Percentiles rank a stretch among this genome's conserved stretches.
phyloP scores from a whole-genome alignment of 441 rosid species.

The Corymbia citriodora region DNA sequence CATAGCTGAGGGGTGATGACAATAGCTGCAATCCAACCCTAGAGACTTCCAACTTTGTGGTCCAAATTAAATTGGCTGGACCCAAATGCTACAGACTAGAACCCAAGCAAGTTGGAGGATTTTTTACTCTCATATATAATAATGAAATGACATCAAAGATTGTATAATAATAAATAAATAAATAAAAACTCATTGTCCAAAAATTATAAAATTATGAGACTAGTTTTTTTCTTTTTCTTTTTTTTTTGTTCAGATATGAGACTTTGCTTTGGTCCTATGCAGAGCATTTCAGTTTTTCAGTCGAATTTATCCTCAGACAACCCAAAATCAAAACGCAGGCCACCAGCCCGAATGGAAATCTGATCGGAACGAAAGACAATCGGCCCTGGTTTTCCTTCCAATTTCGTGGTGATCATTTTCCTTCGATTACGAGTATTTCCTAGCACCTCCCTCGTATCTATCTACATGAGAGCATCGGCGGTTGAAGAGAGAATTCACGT shows the following conservation, averaged over 20 bases:
- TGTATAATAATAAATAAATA: background rate
- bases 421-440: no score
- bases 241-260: no score
- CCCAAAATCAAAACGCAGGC: background rate
- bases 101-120: background rate
- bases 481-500: background rate
- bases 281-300: background rate
- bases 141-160: background rate
- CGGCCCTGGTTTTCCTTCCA: fast-evolving
- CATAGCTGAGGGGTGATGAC: no score
- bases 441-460: no score
- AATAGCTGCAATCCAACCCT: no score
- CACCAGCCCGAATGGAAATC: background rate
- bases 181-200: background rate
- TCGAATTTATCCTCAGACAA: background rate
- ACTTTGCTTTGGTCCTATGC: background rate
- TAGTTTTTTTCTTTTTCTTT: background rate
- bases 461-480: no score
- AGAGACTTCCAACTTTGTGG: no score
- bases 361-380: background rate
- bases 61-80: background rate
- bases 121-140: background rate
- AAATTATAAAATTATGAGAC: background rate
- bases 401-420: background rate
- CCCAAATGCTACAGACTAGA: background rate